Evolutionary conservation across 345 rosid species (phyloP), one percentile per base, ranked within the genome.

Genomic region (Chamaenerion angustifolium): DNA sequence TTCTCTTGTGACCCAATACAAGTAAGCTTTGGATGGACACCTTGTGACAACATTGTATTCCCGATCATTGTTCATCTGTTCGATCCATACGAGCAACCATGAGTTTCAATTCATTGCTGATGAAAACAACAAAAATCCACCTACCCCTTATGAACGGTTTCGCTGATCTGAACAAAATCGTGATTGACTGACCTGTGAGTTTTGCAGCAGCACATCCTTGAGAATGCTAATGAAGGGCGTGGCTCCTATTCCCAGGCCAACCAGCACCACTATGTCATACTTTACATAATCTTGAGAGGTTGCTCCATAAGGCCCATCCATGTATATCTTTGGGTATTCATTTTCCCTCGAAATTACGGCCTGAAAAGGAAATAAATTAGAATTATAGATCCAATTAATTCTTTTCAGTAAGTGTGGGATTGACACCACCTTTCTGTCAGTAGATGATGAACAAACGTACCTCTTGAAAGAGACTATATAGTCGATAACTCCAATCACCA

Each of bases 201-300:
- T 35, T 42, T 50, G 35, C 19, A n/a, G 42, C 42, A 50, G 42
- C 42, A 73, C 15, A 49, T 79, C 82, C 64, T 65, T 69, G 54
- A 79, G 75, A 63, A 79, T 71, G 75, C 79, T 73, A 43, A 76
- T 62, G 66, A 76, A 79, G 3, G 82, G 85, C 3, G 85, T 79
- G 35, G 66, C 68, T 52, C 85, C 85, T 3, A 79, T 79, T 44
- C 85, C 85, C 11, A 76, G 79, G 46, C 85, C 85, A 13, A 76
- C 64, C 42, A 79, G 61, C 51, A 76, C 46, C 15, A 79, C 67
- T 0, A 69, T 16, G 9, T 79, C 85, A 21, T 79, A 79, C 61
- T 79, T 76, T 58, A 48, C 51, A 35, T 79, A 63, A 65, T 79
- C 79, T 52, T 79, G 85, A 11, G 82, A 71, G 16, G 81, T 55